phyloP scores from a whole-genome alignment of 805 yeast genomes.

The Starmerella riodocensis region DNA sequence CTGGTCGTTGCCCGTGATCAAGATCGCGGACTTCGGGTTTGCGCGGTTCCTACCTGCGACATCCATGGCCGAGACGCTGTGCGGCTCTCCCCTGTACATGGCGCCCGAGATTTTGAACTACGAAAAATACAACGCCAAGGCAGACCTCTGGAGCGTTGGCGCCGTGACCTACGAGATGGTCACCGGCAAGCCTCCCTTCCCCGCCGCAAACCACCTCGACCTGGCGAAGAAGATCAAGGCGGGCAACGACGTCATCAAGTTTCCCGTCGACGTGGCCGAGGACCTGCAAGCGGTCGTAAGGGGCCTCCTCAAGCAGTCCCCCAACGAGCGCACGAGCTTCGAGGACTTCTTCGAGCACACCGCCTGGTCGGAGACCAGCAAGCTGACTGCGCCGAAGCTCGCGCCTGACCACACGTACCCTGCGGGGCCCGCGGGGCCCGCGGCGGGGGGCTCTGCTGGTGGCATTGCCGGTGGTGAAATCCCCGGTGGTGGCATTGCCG shows the following conservation, averaged over 20 bases:
- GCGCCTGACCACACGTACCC: too few relatives aligned
- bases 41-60: slow-evolving; percentile 89
- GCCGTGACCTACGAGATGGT: slow-evolving; percentile 93
- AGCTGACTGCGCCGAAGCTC: not conserved
- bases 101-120: slow-evolving; percentile 93
- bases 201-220: slow-evolving; percentile 87
- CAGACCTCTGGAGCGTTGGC: slow-evolving; percentile 97
- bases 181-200: slow-evolving; percentile 92
- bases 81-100: slow-evolving; percentile 97
- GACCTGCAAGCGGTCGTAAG: slow-evolving; percentile 59
- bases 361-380: slow-evolving; percentile 4
- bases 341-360: slow-evolving; percentile 61
- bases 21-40: slow-evolving; percentile 95
- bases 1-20: slow-evolving; percentile 79
- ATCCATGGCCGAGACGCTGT: slow-evolving; percentile 88
- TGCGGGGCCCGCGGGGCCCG: too few relatives aligned
- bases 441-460: too few relatives aligned
- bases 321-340: slow-evolving; percentile 78
- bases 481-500: too few relatives aligned
- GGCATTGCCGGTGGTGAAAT: not conserved
- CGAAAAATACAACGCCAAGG: slow-evolving; percentile 93
- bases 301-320: slow-evolving; percentile 65
- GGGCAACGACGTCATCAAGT: slow-evolving; percentile 61
- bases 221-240: slow-evolving; percentile 73
- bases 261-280: slow-evolving; percentile 52